A percentile compares a stretch with the other conserved stretches of the same genome.
Evolutionary conservation across 768 basidiomycete genomes (phyloP).

Genomic region (Tulasnella sp.): DNA sequence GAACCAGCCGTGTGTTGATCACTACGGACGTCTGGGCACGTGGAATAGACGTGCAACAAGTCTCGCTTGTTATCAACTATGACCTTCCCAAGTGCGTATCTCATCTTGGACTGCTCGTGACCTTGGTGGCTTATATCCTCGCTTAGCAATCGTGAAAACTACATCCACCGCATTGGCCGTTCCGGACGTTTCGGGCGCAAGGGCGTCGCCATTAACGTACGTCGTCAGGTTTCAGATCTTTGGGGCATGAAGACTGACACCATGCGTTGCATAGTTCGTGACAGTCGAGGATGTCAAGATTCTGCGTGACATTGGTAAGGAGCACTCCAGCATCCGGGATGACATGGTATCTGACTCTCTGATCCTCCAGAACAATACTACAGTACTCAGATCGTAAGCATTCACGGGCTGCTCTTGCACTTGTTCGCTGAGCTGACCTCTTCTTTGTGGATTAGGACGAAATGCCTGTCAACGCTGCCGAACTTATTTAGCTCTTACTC

Average conservation of each 20-base stretch:
- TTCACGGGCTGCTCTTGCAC: background rate
- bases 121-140: background rate
- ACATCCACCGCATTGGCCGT: conserved; percentile 99
- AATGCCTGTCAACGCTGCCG: conserved; percentile 98
- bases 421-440: conserved; percentile 39
- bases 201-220: conserved; percentile 98
- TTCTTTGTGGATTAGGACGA: conserved; percentile 66
- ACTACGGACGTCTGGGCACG: conserved; percentile 52
- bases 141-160: conserved; percentile 92
- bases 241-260: background rate
- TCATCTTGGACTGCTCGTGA: background rate
- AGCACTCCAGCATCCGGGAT: background rate
- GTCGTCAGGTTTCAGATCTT: conserved; percentile 41
- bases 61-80: conserved; percentile 53
- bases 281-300: conserved; percentile 96
- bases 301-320: conserved; percentile 91
- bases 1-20: conserved; percentile 46
- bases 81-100: conserved; percentile 45
- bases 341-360: background rate
- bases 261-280: conserved; percentile 62
- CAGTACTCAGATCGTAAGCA: conserved; percentile 84
- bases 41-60: conserved; percentile 55
- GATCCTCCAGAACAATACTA: conserved; percentile 85
- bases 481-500: conserved; percentile 70
- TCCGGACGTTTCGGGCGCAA: conserved; percentile 99